A percentile compares a stretch with the other conserved stretches of the same genome.
phyloP scores from a whole-genome alignment of 257 asterid genomes.

The Plantago elongata region DNA sequence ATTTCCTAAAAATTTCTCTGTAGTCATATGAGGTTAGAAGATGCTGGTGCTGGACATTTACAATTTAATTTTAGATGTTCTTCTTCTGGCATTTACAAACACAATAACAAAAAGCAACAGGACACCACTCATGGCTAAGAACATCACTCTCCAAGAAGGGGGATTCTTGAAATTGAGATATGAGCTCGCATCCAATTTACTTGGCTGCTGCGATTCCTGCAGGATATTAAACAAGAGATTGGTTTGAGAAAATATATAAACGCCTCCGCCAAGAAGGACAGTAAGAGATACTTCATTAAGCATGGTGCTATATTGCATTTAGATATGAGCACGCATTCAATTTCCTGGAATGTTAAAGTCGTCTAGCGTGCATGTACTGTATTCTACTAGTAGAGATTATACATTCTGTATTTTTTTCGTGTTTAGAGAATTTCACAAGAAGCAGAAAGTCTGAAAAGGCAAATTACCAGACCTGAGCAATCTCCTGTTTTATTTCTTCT shows the following conservation, averaged over 20 bases:
- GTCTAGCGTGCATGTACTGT: too few species aligned
- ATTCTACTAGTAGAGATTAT: not conserved
- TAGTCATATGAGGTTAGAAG: too few species aligned
- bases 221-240: not conserved
- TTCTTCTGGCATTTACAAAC: conserved; percentile 60
- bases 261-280: not conserved
- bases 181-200: conserved; percentile 14
- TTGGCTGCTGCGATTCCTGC: conserved; percentile 37
- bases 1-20: too few species aligned
- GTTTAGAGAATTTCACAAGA: too few species aligned
- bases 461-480: too few species aligned
- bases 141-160: conserved; percentile 39
- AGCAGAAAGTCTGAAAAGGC: too few species aligned
- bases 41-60: conserved; percentile 21
- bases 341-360: not conserved
- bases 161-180: conserved; percentile 22
- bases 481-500: too few species aligned
- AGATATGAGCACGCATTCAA: too few species aligned
- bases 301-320: too few species aligned
- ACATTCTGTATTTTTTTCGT: too few species aligned
- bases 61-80: conserved; percentile 57
- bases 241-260: not conserved
- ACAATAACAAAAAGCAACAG: conserved; percentile 38
- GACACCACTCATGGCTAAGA: conserved; percentile 32
- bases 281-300: too few species aligned